A percentile compares a stretch with the other conserved stretches of the same genome.
Evolutionary conservation across 805 yeast genomes (phyloP).

Genomic region (Wickerhamomyces strasburgensis): DNA sequence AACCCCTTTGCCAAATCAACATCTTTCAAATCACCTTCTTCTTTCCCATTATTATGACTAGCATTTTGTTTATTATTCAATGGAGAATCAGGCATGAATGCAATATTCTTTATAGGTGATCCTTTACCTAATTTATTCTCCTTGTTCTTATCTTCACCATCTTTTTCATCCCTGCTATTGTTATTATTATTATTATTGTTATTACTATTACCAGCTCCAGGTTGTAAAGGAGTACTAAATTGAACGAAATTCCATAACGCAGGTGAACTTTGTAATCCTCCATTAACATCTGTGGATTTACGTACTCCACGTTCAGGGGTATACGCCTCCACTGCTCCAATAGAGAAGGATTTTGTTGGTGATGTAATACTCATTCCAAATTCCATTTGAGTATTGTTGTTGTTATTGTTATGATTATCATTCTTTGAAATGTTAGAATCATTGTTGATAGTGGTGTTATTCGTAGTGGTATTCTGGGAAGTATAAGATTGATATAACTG

Average conservation of each 20-base stretch:
- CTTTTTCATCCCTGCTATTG: too few relatives aligned
- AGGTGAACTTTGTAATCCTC: conserved; percentile 51
- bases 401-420: conserved; percentile 8
- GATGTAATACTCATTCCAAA: conserved; percentile 21
- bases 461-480: conserved; percentile 4
- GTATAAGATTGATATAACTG: conserved; percentile 3
- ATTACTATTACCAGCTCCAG: too few relatives aligned
- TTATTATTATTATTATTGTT: too few relatives aligned
- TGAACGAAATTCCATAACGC: conserved; percentile 93
- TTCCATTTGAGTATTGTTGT: conserved; percentile 16
- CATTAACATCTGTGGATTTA: conserved; percentile 16
- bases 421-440: conserved; percentile 10
- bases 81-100: conserved; percentile 20
- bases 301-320: conserved; percentile 55
- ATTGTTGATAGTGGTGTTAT: conserved; percentile 10
- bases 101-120: conserved; percentile 20
- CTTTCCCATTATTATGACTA: conserved; percentile 3
- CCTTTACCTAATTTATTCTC: conserved; percentile 9
- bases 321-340: conserved; percentile 54
- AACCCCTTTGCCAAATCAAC: conserved; percentile 46
- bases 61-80: conserved; percentile 13
- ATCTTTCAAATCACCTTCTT: conserved; percentile 38
- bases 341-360: conserved; percentile 40
- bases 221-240: conserved; percentile 42
- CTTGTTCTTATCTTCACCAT: too few relatives aligned